These are phyloP conservation scores for Malassezia arunalokei DNA, from an alignment of 1,284 basidiomycete species.

Conservation along the genomic window DNA sequence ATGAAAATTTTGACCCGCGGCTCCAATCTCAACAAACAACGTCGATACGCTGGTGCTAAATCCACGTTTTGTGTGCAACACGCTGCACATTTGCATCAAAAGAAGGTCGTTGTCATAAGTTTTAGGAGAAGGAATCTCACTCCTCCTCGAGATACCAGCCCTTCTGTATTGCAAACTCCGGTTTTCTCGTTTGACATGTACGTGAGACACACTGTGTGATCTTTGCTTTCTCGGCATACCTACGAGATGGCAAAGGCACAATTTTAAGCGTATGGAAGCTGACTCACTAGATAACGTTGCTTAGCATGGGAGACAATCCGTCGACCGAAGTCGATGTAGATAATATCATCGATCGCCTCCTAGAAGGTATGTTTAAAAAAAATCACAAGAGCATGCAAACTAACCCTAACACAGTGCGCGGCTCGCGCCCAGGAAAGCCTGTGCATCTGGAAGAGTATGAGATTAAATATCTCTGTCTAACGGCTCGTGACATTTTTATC, in stretches of 20 bases:
- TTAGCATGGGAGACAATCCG: constrained; percentile 37
- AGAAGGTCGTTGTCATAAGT: no score
- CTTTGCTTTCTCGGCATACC: no score
- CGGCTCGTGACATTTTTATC: constrained; percentile 88
- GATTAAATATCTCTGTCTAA: constrained; percentile 89
- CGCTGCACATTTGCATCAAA: no score
- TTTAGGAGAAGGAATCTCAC: no score
- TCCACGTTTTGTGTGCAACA: no score
- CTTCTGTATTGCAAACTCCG: no score
- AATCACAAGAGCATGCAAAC: neutral
- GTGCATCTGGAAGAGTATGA: constrained; percentile 89
- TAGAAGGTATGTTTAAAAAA: constrained; percentile 25
- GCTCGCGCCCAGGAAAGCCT: constrained; percentile 79
- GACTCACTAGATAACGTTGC: neutral
- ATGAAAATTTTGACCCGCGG: constrained; percentile 10
- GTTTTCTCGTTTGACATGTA: no score
- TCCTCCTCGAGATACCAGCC: no score
- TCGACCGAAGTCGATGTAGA: constrained; percentile 44
- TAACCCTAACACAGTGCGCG: constrained; percentile 58
- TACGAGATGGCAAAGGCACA: no score
- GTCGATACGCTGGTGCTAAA: neutral
- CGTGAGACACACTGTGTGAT: no score
- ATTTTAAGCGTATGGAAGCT: no score
- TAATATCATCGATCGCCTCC: constrained; percentile 45
- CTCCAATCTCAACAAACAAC: neutral